Base-by-base conservation (phyloP, 2,329 filamentous ascomycete genomes). In the Salinomyces thailandicus region DNA sequence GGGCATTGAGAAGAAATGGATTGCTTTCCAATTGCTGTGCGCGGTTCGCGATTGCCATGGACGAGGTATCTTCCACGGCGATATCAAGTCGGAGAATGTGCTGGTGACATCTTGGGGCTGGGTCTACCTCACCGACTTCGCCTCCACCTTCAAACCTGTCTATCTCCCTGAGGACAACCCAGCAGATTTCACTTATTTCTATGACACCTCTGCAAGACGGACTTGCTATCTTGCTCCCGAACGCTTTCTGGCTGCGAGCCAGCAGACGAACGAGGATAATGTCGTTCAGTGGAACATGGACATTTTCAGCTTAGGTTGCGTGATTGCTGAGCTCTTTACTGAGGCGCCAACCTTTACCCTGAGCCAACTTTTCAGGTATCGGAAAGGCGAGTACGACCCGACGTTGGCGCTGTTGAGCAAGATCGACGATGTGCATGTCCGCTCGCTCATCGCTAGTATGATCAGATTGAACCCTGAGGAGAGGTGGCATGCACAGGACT, bases 101-200 rank as follows among this genome's bases (percentile, higher is more conserved):
- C 68, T 98, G 32, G 89, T 98, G 34, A 98, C 91, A 0, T 96
- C 91, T 5, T 98, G 91, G 91, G 95, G 96, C 64, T 98, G 93
- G 91, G 72, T 98, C 2, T 98, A 96, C 58, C 72, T 98, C 24
- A 81, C 87, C n/a, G 91, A 98, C 60, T 98, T 96, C 59, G 94
- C 89, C 3, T 86, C 89, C 0, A 81, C 84, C 0, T 96, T 93
- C 66, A 98, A 98, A 56, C 91, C 87, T 8, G 84, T 87, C 4
- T 85, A 85, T 59, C 69, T 98, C 2, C 91, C 91, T 2, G 89
- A 95, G 59, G 87, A 98, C 53, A 96, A 98, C 53, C 91, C 91
- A 1, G 87, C 85, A 12, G 86, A 96, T 52, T 98, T 96, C 54
- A 94, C 87, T 1, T 96, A 95, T 61, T 98, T 89, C 57, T 98